A percentile compares a stretch with the other conserved stretches of the same genome.
These are phyloP conservation scores for Lentinula guzmanii DNA, from an alignment of 768 basidiomycete genomes.

Conservation along the genomic window DNA sequence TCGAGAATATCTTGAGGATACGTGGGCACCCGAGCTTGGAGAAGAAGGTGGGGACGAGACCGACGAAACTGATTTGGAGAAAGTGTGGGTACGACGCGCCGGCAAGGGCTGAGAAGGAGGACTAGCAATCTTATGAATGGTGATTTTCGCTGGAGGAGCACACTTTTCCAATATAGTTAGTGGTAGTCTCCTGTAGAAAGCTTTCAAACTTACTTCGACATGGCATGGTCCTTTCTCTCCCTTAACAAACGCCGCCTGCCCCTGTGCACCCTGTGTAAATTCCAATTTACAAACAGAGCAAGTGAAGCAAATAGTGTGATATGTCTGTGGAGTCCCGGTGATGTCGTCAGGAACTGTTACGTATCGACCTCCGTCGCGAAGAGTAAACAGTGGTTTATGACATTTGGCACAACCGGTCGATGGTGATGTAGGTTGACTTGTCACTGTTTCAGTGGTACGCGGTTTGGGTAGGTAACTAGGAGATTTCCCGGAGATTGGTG, in stretches of 20 bases:
- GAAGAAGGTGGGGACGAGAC: slow-evolving; percentile 10
- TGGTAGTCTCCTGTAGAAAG: not conserved
- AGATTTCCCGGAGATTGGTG: not conserved
- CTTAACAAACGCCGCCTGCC: slow-evolving; percentile 68
- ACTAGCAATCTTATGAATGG: slow-evolving; percentile 24
- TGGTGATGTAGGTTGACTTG: slow-evolving; percentile 7
- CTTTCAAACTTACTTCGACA: slow-evolving; percentile 36
- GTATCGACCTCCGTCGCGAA: slow-evolving; percentile 55
- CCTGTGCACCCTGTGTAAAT: slow-evolving; percentile 56
- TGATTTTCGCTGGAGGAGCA: slow-evolving; percentile 35
- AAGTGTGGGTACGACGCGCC: not conserved
- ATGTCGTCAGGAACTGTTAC: slow-evolving; percentile 62
- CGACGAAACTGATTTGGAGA: slow-evolving; percentile 9
- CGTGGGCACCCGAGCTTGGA: slow-evolving; percentile 15
- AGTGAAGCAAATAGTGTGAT: slow-evolving; percentile 73
- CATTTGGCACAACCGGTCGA: slow-evolving; percentile 59
- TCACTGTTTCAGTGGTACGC: not conserved
- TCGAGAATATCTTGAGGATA: slow-evolving; percentile 34
- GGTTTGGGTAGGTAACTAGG: not conserved
- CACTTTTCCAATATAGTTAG: slow-evolving; percentile 27
- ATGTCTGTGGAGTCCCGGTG: slow-evolving; percentile 46
- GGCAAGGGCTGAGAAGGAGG: slow-evolving; percentile 1
- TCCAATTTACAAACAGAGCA: slow-evolving; percentile 59
- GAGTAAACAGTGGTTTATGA: slow-evolving; percentile 47
- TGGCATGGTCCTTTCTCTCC: slow-evolving; percentile 64